Evolutionary conservation across 768 basidiomycete species (phyloP).

Genomic region (Russula olivacea): DNA sequence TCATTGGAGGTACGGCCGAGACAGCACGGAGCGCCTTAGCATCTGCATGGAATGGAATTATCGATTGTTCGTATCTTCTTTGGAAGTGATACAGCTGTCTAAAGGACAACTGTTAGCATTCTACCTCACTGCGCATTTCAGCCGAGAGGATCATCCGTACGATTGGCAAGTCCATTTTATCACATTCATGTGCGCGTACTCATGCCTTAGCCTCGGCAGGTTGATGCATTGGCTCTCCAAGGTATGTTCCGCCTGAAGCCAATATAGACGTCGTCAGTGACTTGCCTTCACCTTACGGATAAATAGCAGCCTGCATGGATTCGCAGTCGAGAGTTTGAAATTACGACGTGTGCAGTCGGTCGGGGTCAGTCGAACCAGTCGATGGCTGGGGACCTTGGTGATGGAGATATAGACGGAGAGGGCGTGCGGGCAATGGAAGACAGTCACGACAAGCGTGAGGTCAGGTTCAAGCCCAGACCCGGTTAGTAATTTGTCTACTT

Average conservation of each 20-base stretch:
- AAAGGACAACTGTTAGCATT: constrained; percentile 47
- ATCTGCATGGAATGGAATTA: constrained; percentile 84
- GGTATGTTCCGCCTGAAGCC: constrained; percentile 35
- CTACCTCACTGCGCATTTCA: constrained; percentile 85
- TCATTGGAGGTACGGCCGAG: constrained; percentile 84
- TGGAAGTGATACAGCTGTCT: constrained; percentile 13
- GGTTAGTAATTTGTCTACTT: constrained; percentile 40
- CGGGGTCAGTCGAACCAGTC: constrained; percentile 58
- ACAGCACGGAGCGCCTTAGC: constrained; percentile 77
- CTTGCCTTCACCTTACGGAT: constrained; percentile 9
- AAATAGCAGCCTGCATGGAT: constrained; percentile 85
- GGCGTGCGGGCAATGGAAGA: constrained; percentile 57
- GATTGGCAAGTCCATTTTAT: constrained; percentile 52
- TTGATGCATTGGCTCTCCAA: constrained; percentile 87
- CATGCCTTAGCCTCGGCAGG: constrained; percentile 38
- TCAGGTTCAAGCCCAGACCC: constrained; percentile 75
- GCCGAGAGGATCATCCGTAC: constrained; percentile 81
- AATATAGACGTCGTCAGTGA: neutral
- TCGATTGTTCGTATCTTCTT: constrained; percentile 59
- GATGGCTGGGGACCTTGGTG: constrained; percentile 70
- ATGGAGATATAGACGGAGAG: constrained; percentile 53
- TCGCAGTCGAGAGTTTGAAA: constrained; percentile 81
- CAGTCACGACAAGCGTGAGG: constrained; percentile 66
- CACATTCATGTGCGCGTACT: constrained; percentile 3
- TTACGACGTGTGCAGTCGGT: constrained; percentile 68